Base-by-base conservation (phyloP, 805 yeast genomes). In the Nakazawaea ambrosiae region DNA sequence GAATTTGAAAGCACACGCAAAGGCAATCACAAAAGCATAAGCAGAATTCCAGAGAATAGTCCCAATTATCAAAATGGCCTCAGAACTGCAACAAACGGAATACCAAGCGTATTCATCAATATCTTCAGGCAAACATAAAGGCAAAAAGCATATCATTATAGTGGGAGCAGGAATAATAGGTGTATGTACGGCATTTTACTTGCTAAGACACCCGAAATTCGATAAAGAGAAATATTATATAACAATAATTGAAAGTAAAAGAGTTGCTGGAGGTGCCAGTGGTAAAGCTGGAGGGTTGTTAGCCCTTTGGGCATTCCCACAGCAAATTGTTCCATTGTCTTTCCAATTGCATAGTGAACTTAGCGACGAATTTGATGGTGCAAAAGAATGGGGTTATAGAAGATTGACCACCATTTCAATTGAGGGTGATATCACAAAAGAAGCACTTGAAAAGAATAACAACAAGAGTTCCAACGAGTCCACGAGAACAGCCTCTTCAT, bases 131-230 rank as follows among this genome's bases (percentile, higher is more conserved):
- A 63, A 57, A 35, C 73, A 68, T 36, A 60, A 71, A 45, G 81
- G 76, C 18, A 84, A 83, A 51, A 71, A 78, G 25, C 94, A 85
- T 54, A 84, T 84, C 41, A 72, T 85, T 43, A 81, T 87, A 31
- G 92, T 86, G 18, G 96, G 96, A 18, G 97, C 96, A 1, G 98
- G 98, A 17, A 90, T 90, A 49, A 83, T 90, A 27, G 98, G 98
- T 27, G 95, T 87, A 6, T 86, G 96, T 55, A 85, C 92, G 1
- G 97, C 97, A 1, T 92, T 84, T 59, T 90, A 80, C 51, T 58
- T 92, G 27, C 83, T 92, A 2, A 72, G 73, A 41, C 97, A 90
- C 57, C 90, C 95, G 2, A 70, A 72, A 39, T 90, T 78, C 57
- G 81, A 82, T 49, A 75, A 84, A 0, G 63, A 66, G 23, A 79